Evolutionary conservation across 257 asterid genomes (phyloP), one percentile per base, ranked within the genome.

Genomic region (Nicotiana tomentosiformis): DNA sequence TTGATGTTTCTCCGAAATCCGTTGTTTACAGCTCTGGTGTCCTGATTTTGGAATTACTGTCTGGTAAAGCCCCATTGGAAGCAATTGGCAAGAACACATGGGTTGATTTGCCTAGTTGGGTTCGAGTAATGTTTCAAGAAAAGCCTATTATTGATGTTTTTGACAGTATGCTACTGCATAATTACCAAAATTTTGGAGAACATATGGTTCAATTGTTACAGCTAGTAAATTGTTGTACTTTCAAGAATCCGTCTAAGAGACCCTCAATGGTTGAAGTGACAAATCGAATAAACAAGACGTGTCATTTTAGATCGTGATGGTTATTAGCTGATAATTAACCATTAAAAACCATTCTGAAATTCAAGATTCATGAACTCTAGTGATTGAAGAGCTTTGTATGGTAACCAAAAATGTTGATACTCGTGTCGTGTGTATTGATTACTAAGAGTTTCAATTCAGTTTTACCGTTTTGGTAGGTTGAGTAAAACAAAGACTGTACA

Each of bases 1-100:
- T 78, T 32, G 6, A 72, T 49, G 53, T 83, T 35, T 87, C 89
- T 30, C 82, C 81, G 15, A 85, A 88, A 77, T 69, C 81, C 5
- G 92, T 87, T 78, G 88, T 87, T 5, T 87, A 87, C 68, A 86
- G 89, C 81, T 87, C 85, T 5, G 92, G 92, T 16, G 85, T 87
- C 7, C 57, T 89, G 58, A 81, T 89, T 20, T 78, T 87, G 62
- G 87, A 86, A 49, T 81, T 89, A 23, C 16, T 86, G 23, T 81
- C 85, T 0, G 80, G 85, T 30, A 64, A 66, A 39, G 74, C 80
- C 61, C 83, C 87, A 12, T 18, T 68, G 5, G 81, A 84, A 1
- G 23, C 82, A 17, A 26, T 80, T 30, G 55, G 2, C 77, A 84
- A 84, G 35, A 77, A 84, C 64, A 82, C 65, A 35, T 83, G 82